Base-by-base conservation (phyloP, 192 early-diverging fungal species). In the Spinellus fusiger region DNA sequence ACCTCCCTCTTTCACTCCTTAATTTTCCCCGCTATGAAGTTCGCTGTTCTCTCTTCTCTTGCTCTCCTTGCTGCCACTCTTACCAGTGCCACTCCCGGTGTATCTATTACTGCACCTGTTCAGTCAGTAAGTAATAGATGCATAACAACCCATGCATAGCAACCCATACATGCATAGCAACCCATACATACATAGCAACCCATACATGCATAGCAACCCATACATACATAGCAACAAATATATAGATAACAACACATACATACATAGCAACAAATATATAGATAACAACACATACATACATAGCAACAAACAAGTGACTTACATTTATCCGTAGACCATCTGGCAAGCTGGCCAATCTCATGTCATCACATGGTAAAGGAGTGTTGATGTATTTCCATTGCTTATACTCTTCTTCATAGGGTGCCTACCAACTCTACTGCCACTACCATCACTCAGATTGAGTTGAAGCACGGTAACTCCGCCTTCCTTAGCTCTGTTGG, bases 341-440 rank as follows among this genome's bases (percentile, higher is more conserved):
- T 44, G 40, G 40, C 40, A 44, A 18, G 40, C 40, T 44, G 40
- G 40, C 18, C 40, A 44, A 18, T 44, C 33, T 22, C 54, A 56
- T 37, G 26, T 35, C 23, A 56, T 56, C 35, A 35, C 54, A 7
- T 56, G 54, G 54, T 56, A 56, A 55, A 9, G 29, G 33, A 7
- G 16, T 55, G 28, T 18, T 29, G 29, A 12, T 32, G 23, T 18
- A 15, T 33, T 37, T 13, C 20, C 31, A 18, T 26, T 10, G 20
- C 9, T 54, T 31, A 31, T 18, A 32, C 22, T 2, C 15, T 1
- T 9, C 28, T 32, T 18, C 32, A 33, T 25, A 56, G 54, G 54
- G 33, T 37, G 10, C 10, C 35, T 25, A 56, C 37, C 25, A 35
- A 56, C 35, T 26, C 35, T 15, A 56, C 32, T 56, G 54, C 35